Percentiles rank a stretch among this genome's conserved stretches.
These are phyloP conservation scores for Psophocarpus tetragonolobus DNA, from an alignment of 306 rosid species.

Conservation along the genomic window DNA sequence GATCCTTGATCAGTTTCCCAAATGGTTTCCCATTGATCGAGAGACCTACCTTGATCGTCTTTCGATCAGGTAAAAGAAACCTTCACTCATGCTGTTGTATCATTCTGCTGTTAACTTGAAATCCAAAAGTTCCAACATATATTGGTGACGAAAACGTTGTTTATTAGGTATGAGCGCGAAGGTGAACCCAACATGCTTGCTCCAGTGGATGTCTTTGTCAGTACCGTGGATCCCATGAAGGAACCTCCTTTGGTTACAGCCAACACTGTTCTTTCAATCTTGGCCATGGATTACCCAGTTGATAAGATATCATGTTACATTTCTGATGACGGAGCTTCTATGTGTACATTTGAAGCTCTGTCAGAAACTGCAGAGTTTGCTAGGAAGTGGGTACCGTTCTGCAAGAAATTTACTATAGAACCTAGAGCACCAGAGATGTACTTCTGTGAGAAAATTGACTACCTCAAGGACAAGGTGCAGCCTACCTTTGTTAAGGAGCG, in stretches of 20 bases:
- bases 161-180: slow-evolving; percentile 67
- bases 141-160: slow-evolving; percentile 15
- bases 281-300: slow-evolving; percentile 91
- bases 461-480: slow-evolving; percentile 91
- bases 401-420: slow-evolving; percentile 81
- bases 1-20: slow-evolving; percentile 97
- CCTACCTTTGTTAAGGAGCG: slow-evolving; percentile 98
- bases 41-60: slow-evolving; percentile 96
- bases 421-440: slow-evolving; percentile 96
- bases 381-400: slow-evolving; percentile 92
- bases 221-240: slow-evolving; percentile 98
- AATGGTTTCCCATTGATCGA: slow-evolving; percentile 92
- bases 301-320: slow-evolving; percentile 90
- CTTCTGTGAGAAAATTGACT: slow-evolving; percentile 83
- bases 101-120: background rate
- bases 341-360: slow-evolving; percentile 85
- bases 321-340: slow-evolving; percentile 96
- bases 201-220: slow-evolving; percentile 86
- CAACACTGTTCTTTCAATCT: slow-evolving; percentile 83
- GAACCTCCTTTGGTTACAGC: slow-evolving; percentile 94
- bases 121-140: background rate
- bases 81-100: background rate
- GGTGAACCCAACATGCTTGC: slow-evolving; percentile 85
- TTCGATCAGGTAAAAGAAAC: slow-evolving; percentile 59
- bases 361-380: slow-evolving; percentile 95